Conservation (phyloP, 495 filamentous ascomycete species). For the Pyrenula massariospora region DNA sequence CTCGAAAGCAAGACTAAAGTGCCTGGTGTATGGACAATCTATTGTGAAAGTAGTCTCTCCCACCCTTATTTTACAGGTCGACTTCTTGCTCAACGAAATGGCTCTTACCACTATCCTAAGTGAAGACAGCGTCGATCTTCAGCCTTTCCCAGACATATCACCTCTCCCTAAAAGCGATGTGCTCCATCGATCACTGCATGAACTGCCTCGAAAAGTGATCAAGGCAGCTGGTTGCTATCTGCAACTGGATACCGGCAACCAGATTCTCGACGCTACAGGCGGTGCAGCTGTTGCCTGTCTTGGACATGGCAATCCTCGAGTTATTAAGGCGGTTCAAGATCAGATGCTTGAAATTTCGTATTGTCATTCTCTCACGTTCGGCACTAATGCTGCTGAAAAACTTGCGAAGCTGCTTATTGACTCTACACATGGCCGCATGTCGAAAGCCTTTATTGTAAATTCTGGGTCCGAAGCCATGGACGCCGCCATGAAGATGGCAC, state of each 20-base stretch:
- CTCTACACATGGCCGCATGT: slow-evolving; percentile 31
- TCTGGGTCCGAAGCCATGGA: slow-evolving; percentile 67
- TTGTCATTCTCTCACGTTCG: slow-evolving; percentile 41
- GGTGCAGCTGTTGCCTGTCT: slow-evolving; percentile 40
- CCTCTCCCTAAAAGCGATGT: slow-evolving; percentile 16
- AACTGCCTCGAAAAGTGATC: slow-evolving; percentile 26
- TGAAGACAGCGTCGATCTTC: neutral
- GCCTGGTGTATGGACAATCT: no score
- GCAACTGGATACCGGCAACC: slow-evolving; percentile 45
- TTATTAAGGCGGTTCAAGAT: slow-evolving; percentile 31
- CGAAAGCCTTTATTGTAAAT: slow-evolving; percentile 34
- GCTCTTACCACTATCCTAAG: neutral
- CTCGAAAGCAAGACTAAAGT: no score
- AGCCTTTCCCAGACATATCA: neutral
- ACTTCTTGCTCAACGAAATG: no score
- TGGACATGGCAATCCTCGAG: slow-evolving; percentile 32
- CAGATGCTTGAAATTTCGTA: slow-evolving; percentile 40
- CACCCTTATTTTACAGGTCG: no score
- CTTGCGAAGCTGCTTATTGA: slow-evolving; percentile 30
- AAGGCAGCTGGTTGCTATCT: slow-evolving; percentile 33
- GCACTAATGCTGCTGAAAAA: slow-evolving; percentile 30
- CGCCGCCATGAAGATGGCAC: slow-evolving; percentile 50
- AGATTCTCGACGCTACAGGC: slow-evolving; percentile 50
- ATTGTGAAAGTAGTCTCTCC: no score
- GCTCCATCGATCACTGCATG: slow-evolving; percentile 29